These are phyloP conservation scores for Lithospermum erythrorhizon DNA, from an alignment of 257 asterid species.

Conservation along the genomic window DNA sequence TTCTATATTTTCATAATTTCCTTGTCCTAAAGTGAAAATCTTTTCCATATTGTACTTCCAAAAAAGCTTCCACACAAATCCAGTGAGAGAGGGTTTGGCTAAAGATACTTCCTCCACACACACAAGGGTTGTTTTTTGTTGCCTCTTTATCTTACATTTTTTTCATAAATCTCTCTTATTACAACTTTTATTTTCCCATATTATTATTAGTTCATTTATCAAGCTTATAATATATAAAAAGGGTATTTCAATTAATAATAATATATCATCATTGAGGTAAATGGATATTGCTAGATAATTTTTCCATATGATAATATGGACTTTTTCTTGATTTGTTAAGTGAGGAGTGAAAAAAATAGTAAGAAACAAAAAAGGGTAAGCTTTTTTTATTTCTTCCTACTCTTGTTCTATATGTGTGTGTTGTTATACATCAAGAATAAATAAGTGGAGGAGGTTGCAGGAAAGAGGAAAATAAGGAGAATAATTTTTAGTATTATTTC, in stretches of 20 bases:
- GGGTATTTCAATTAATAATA: too few species aligned
- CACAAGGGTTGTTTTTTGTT: background rate
- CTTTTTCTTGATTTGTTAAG: background rate
- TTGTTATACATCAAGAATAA: background rate
- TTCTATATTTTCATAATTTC: background rate
- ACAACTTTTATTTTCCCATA: too few species aligned
- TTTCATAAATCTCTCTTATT: background rate
- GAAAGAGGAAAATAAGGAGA: background rate
- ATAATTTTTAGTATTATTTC: constrained; percentile 17
- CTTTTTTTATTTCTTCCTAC: background rate
- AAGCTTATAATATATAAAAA: too few species aligned
- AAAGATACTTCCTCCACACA: background rate
- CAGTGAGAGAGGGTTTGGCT: background rate
- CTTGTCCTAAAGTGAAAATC: background rate
- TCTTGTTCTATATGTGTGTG: background rate
- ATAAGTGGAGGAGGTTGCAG: background rate
- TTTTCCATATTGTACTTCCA: background rate
- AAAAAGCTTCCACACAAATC: background rate
- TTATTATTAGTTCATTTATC: too few species aligned
- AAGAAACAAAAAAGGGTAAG: background rate
- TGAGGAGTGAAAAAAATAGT: background rate
- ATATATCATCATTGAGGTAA: too few species aligned
- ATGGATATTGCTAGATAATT: too few species aligned
- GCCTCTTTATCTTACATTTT: background rate
- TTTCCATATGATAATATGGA: background rate